A percentile compares a stretch with the other conserved stretches of the same genome.
These are phyloP conservation scores for Podila minutissima DNA, from an alignment of 192 early-diverging fungal genomes.

Conservation along the genomic window DNA sequence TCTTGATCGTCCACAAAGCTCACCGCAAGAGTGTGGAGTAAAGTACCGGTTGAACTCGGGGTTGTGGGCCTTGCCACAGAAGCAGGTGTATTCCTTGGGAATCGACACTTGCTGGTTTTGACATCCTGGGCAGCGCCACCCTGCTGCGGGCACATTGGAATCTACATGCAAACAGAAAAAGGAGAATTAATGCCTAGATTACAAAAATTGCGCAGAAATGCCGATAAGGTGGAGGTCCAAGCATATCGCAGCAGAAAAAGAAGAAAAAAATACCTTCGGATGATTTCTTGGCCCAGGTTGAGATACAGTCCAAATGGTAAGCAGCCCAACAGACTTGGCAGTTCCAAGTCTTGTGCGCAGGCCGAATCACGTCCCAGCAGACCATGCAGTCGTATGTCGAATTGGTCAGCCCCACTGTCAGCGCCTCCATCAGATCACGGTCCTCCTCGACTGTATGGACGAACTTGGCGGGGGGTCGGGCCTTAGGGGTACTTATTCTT, in stretches of 20 bases:
- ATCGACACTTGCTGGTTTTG: conserved; percentile 73
- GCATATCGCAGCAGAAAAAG: not conserved
- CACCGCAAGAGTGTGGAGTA: conserved; percentile 89
- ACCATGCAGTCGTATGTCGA: conserved; percentile 96
- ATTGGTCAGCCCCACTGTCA: conserved; percentile 71
- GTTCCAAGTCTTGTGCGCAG: conserved; percentile 80
- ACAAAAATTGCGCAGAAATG: not conserved
- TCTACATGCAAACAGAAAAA: conserved; percentile 34
- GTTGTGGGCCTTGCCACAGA: conserved; percentile 82
- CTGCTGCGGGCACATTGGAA: conserved; percentile 29
- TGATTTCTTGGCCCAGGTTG: conserved; percentile 81
- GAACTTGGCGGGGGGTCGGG: conserved; percentile 24
- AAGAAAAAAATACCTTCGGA: conserved; percentile 53
- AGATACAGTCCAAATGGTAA: conserved; percentile 89
- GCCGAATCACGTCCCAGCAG: conserved; percentile 87
- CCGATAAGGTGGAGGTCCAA: not conserved
- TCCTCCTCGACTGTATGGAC: conserved; percentile 47
- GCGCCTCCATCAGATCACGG: conserved; percentile 68
- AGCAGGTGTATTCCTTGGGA: conserved; percentile 85
- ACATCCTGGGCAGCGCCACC: conserved; percentile 95
- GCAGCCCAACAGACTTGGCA: conserved; percentile 90
- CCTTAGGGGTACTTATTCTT: conserved; percentile 1
- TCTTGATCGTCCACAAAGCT: conserved; percentile 72
- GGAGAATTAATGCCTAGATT: not conserved
- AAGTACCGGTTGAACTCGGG: conserved; percentile 71